Conservation (phyloP, 108 stramenopile genomes). For the Discostella pseudostelligera region DNA sequence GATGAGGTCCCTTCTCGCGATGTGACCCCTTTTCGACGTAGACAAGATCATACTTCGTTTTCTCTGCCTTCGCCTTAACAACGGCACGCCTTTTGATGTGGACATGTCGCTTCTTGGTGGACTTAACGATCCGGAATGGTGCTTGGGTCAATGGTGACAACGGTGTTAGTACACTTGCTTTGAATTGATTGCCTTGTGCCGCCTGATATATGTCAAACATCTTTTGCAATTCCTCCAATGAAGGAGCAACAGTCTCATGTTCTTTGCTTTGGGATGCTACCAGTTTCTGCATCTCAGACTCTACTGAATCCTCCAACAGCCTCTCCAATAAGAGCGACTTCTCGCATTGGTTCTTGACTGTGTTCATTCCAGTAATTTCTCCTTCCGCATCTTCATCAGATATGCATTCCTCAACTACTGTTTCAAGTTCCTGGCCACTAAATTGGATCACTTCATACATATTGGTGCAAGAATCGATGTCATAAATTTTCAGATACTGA, state of each 20-base stretch:
- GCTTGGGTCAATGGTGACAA: neutral
- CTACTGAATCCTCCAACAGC: constrained; percentile 3
- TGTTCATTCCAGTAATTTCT: neutral
- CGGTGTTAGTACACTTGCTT: neutral
- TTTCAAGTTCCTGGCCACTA: constrained; percentile 15
- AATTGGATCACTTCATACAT: constrained; percentile 14
- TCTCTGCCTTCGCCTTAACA: constrained; percentile 12
- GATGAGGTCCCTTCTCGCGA: neutral
- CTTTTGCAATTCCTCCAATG: constrained; percentile 9
- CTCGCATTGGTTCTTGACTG: neutral
- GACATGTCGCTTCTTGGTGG: constrained; percentile 7
- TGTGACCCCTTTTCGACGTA: constrained; percentile 5
- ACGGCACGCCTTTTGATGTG: constrained; percentile 8
- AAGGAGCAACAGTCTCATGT: neutral
- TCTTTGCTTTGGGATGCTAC: neutral
- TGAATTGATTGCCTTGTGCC: neutral
- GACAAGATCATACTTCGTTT: constrained; percentile 13
- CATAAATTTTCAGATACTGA: constrained; percentile 15
- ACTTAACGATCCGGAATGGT: neutral
- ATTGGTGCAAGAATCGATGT: constrained; percentile 7
- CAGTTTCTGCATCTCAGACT: neutral
- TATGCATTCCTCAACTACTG: constrained; percentile 12
- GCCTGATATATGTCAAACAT: constrained; percentile 16
- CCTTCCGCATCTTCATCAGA: constrained; percentile 16
- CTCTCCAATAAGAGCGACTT: constrained; percentile 8